Conservation (phyloP, 2,329 filamentous ascomycete species). For the Ceratocystiopsis minuta region DNA sequence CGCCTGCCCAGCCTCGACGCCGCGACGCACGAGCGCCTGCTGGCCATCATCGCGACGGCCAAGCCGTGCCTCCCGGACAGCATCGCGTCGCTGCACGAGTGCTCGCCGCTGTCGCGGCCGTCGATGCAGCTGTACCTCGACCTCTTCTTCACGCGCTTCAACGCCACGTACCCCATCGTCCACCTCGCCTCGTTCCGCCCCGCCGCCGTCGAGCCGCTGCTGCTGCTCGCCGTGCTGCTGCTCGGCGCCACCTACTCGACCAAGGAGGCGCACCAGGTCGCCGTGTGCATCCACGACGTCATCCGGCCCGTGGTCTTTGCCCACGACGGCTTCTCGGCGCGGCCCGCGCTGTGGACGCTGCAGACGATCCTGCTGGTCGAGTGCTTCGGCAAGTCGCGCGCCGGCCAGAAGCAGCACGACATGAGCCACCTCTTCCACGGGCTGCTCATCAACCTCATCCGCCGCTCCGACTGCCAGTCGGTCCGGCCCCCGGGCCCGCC, state of each 20-base stretch:
- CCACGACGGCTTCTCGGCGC: slow-evolving; percentile 5
- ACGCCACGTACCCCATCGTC: slow-evolving; percentile 7
- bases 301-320: slow-evolving; percentile 8
- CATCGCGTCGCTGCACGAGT: neutral
- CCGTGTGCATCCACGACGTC: slow-evolving; percentile 9
- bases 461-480: slow-evolving; percentile 8
- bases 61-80: neutral
- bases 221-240: slow-evolving; percentile 5
- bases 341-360: slow-evolving; percentile 7
- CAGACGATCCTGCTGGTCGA: slow-evolving; percentile 8
- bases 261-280: slow-evolving; percentile 8
- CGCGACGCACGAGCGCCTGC: neutral
- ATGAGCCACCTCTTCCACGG: slow-evolving; percentile 10
- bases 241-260: slow-evolving; percentile 7
- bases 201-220: slow-evolving; percentile 2
- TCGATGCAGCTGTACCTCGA: slow-evolving; percentile 5
- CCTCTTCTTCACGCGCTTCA: slow-evolving; percentile 6
- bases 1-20: slow-evolving; percentile 1
- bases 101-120: slow-evolving; percentile 1
- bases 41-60: neutral
- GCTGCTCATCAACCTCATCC: slow-evolving; percentile 9
- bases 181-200: slow-evolving; percentile 5
- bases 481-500: slow-evolving; percentile 1
- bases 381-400: slow-evolving; percentile 9
- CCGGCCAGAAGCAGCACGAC: slow-evolving; percentile 9